Evolutionary conservation across 805 yeast genomes (phyloP).

Genomic region (Metschnikowia noctiluminum): DNA sequence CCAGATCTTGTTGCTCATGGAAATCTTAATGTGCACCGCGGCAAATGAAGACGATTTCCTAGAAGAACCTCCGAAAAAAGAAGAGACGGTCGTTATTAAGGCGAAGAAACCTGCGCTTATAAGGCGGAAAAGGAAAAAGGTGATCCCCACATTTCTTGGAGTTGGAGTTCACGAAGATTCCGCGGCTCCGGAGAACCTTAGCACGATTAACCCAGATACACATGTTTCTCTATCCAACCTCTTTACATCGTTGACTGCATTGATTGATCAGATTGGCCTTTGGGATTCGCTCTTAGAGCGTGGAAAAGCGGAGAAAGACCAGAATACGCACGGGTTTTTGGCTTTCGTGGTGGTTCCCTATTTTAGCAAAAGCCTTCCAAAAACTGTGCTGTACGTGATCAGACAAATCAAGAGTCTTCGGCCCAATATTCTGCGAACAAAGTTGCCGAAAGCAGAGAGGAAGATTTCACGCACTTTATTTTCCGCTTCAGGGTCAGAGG

Average conservation of each 20-base stretch:
- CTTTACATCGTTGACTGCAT: conserved; percentile 35
- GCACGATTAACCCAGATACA: conserved; percentile 18
- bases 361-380: conserved; percentile 47
- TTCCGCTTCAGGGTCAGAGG: not conserved
- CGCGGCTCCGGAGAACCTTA: not conserved
- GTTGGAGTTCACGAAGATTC: conserved; percentile 26
- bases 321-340: conserved; percentile 45
- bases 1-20: conserved; percentile 48
- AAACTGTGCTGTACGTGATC: conserved; percentile 42
- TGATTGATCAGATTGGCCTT: conserved; percentile 51
- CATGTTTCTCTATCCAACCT: conserved; percentile 20
- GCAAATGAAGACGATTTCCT: conserved; percentile 36
- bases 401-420: conserved; percentile 47
- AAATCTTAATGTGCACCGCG: conserved; percentile 35
- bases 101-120: conserved; percentile 22
- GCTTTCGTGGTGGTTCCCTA: conserved; percentile 53
- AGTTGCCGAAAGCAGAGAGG: conserved; percentile 21
- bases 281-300: conserved; percentile 48
- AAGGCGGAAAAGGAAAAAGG: conserved; percentile 20
- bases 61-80: conserved; percentile 25
- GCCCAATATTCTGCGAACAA: conserved; percentile 16
- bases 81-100: conserved; percentile 26
- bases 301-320: conserved; percentile 29
- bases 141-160: conserved; percentile 44
- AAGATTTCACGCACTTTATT: conserved; percentile 8